Base-by-base conservation (phyloP, 2,329 filamentous ascomycete species). In the Neopestalotiopsis sp. region DNA sequence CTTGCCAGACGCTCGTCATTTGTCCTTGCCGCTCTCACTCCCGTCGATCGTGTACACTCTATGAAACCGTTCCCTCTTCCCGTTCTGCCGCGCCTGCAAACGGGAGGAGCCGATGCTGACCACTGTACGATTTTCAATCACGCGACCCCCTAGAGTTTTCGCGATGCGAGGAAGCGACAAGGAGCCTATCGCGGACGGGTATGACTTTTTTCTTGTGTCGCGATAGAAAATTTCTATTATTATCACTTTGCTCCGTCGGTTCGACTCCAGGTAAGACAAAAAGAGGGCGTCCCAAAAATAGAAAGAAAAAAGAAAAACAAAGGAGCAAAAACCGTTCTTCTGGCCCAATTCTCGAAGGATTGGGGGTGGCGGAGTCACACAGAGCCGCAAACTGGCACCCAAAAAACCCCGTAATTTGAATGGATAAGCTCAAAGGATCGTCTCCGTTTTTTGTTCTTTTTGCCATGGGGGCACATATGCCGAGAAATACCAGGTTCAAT, bases 101-200 rank as follows among this genome's bases (percentile, higher is more conserved):
- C 45, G 45, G 45, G 45, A 52, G 45, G 45, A 52, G n/a, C 45
- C 45, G 45, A 52, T 52, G 45, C 45, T 52, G 45, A 52, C 45
- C 45, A 52, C 6, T 52, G 24, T 17, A 9, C 14, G 14, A 20
- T 20, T 28, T 28, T 28, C n/a, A 52, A 52, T 20, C 45, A 52
- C 45, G 45, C 45, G 45, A 52, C 45, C 14, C 34, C 34, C 10
- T 38, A 38, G 10, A n/a, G 1, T 28, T 28, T 28, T 9, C 17
- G 17, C 6, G 45, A 52, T 24, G 45, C 45, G 45, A 52, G 45
- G 45, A 52, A 10, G 24, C 45, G 45, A 52, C n/a, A 17, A 52
- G 45, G 45, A 10, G 6, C 45, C 17, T 20, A 20, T 52, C 45
- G 3, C 34, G 34, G 34, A 9, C n/a, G 45, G 45, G n/a, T 20